Base-by-base conservation (phyloP, 2,329 filamentous ascomycete species). In the Aspergillus sp. region DNA sequence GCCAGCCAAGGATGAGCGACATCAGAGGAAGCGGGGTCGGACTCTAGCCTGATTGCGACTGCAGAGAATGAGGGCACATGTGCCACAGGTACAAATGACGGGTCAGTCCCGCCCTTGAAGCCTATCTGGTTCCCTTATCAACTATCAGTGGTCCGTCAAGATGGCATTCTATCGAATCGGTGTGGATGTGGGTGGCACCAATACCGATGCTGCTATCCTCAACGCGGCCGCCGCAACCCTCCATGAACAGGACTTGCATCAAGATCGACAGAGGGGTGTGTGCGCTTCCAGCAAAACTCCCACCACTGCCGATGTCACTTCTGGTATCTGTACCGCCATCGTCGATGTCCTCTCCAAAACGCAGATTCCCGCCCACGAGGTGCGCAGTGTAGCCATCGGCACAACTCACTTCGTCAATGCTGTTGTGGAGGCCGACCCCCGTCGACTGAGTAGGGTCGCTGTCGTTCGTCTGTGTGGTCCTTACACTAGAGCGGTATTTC, bases 391-490 rank as follows among this genome's bases (percentile, higher is more conserved):
- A 4, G 82, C 80, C 7, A 79, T 84, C 54, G 82, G 82, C 25
- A 84, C 81, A 2, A 85, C 83, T 0, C 80, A 82, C 69, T 83
- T 83, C 60, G 77, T 83, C 49, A 83, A 83, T 60, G 81, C 81
- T 5, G 79, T 84, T 7, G 73, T 83, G 10, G 81, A 82, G 51
- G 77, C 79, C 8, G 81, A 85, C 70, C 74, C 77, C 3, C 74
- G 77, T 23, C 78, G 82, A 13, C 71, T 86, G 5, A 80, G 79
- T 10, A 77, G 76, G 53, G 83, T 86, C 6, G 83, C 82, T 10
- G 79, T 86, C 15, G 68, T 86, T 47, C 79, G 84, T 13, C 72
- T 84, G 17, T 81, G 78, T 42, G 77, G 78, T 2, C 75, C 76
- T 2, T 84, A 82, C 63, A 78, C 79, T 6, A 78, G 75, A 61